phyloP scores from a whole-genome alignment of 768 basidiomycete genomes.

The Albatrellus ellisii region DNA sequence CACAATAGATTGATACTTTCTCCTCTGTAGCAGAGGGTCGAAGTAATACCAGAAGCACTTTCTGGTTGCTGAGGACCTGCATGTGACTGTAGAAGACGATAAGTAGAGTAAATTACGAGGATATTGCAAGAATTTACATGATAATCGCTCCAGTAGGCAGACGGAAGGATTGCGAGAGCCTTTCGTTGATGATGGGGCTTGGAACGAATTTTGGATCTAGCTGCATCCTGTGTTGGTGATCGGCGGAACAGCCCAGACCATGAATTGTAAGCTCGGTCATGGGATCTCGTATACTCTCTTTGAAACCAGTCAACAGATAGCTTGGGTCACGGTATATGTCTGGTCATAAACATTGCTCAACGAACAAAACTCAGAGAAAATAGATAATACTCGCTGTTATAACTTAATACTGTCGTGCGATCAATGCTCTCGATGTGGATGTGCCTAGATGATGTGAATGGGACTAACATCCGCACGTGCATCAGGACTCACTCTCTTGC shows the following conservation, averaged over 20 bases:
- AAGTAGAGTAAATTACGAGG: not conserved
- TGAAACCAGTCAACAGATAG: constrained; percentile 4
- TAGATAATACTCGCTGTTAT: too few species aligned
- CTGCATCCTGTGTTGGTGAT: constrained; percentile 7
- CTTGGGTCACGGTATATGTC: not conserved
- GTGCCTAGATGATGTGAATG: too few species aligned
- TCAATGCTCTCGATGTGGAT: too few species aligned
- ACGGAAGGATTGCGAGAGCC: constrained; percentile 1
- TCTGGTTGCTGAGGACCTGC: constrained; percentile 7
- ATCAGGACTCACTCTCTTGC: too few species aligned
- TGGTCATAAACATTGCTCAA: not conserved
- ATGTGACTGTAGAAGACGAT: constrained; percentile 1
- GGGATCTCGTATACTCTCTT: not conserved
- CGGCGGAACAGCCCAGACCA: constrained; percentile 1
- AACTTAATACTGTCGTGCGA: too few species aligned
- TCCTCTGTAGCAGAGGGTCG: not conserved
- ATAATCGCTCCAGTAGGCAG: constrained; percentile 2
- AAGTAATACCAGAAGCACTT: constrained; percentile 4
- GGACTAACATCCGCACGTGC: too few species aligned
- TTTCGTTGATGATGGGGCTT: constrained; percentile 2
- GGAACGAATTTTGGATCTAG: constrained; percentile 7
- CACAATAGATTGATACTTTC: constrained; percentile 6
- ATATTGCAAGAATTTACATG: not conserved
- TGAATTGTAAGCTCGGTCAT: constrained; percentile 1
- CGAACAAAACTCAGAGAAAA: constrained; percentile 1